Evolutionary conservation across 306 rosid species (phyloP), one percentile per base, ranked within the genome.

Genomic region (Rubus idaeus): DNA sequence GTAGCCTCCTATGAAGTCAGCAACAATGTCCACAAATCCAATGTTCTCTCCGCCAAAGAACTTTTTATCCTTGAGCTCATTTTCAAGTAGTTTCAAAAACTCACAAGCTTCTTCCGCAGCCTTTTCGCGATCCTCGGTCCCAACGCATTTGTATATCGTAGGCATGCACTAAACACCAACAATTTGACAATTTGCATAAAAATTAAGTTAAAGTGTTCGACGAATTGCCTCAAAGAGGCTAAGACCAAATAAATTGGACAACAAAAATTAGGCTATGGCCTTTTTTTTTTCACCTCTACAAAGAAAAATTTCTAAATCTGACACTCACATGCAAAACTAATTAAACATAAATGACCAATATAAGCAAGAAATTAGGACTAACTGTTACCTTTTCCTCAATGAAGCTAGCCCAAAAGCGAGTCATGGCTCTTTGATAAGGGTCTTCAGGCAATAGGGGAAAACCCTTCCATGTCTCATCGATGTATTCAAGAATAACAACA

Each of bases 351-450:
- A 30, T 30, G 35, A 2, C 1, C 26, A 23, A 69, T 52, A 20
- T 4, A 6, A 1, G 23, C 21, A 57, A n/a, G 6, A 5, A 16
- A n/a, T 40, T 42, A 16, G 10, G 4, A 65, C 17, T 45, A 1
- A 26, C 3, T 35, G n/a, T 37, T 67, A 90, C 93, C 89, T 87
- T 88, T 12, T 87, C 93, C 14, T 92, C 96, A 0, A 90, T 16
- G 85, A 90, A 83, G 21, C 58, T 87, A 6, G 90, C 77, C 97
- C 91, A 90, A 41, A 93, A 93, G 21, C 94, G 90, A 11, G 94
- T 88, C 1, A 26, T 6, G 75, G 94, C 88, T 86, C 81, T 83
- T 8, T 81, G 61, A 5, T 74, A 75, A 26, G 93, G 91, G 21
- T 91, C 75, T 16, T 30, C 0, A 3, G 95, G 91, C 74, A 91